These are phyloP conservation scores for Heliocybe sulcata DNA, from an alignment of 1,284 basidiomycete species.

Conservation along the genomic window DNA sequence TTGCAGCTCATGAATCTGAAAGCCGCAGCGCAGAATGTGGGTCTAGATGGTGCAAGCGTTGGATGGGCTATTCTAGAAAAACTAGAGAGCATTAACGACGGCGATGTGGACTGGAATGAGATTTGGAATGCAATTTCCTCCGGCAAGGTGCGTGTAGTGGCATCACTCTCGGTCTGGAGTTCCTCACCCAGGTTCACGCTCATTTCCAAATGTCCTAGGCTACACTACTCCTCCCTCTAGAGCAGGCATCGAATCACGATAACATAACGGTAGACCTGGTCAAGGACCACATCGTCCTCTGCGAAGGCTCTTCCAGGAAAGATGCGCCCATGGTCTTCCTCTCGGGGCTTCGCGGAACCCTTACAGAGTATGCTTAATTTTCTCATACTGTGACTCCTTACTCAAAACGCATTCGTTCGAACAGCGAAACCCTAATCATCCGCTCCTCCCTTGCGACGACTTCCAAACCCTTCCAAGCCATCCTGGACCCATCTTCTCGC, in stretches of 20 bases:
- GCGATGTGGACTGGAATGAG: slow-evolving; percentile 65
- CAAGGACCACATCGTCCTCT: slow-evolving; percentile 71
- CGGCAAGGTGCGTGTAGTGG: slow-evolving; percentile 55
- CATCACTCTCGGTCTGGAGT: too few species aligned
- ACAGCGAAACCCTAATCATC: slow-evolving; percentile 53
- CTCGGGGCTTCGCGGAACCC: slow-evolving; percentile 70
- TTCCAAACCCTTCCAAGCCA: slow-evolving; percentile 52
- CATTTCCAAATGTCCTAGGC: slow-evolving; percentile 46
- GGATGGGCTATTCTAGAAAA: slow-evolving; percentile 85
- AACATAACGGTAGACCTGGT: slow-evolving; percentile 68
- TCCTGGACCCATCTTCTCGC: slow-evolving; percentile 47
- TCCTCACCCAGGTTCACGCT: too few species aligned
- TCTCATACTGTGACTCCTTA: slow-evolving; percentile 2
- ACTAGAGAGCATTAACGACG: slow-evolving; percentile 54
- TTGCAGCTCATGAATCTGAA: slow-evolving; percentile 78
- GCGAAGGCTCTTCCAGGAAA: slow-evolving; percentile 38
- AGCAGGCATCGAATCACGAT: slow-evolving; percentile 39
- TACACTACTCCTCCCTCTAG: slow-evolving; percentile 69
- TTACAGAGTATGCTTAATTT: slow-evolving; percentile 42
- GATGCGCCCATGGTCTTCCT: slow-evolving; percentile 60
- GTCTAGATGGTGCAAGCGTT: slow-evolving; percentile 60
- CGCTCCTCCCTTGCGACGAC: slow-evolving; percentile 59
- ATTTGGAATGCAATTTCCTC: slow-evolving; percentile 61
- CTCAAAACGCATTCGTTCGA: slow-evolving; percentile 9
- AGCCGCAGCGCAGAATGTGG: slow-evolving; percentile 70